A percentile compares a stretch with the other conserved stretches of the same genome.
Evolutionary conservation across 1,284 basidiomycete genomes (phyloP).

Genomic region (Sporisorium reilianum): DNA sequence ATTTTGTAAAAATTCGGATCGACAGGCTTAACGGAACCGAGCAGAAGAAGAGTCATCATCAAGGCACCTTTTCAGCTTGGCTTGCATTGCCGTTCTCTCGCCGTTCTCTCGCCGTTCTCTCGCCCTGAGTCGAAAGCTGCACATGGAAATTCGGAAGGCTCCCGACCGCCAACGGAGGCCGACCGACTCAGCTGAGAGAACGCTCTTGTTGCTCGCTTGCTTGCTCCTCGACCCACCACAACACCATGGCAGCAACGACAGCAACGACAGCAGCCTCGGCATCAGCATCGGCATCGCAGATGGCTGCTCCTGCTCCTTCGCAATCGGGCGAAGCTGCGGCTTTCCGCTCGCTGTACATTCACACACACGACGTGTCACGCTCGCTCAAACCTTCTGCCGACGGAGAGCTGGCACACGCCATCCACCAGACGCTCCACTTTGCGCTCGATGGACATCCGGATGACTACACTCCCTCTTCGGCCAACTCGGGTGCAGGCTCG

Average conservation of each 20-base stretch:
- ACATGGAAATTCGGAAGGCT: background rate
- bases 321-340: background rate
- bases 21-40: conserved; percentile 21
- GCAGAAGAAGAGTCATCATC: background rate
- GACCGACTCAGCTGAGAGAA: background rate
- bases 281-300: conserved; percentile 2
- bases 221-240: background rate
- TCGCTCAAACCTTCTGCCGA: conserved; percentile 59
- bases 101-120: too few relatives aligned
- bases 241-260: background rate
- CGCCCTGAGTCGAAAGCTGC: background rate
- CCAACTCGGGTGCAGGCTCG: conserved; percentile 24
- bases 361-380: conserved; percentile 62
- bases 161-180: background rate
- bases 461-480: conserved; percentile 41
- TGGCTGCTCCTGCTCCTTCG: background rate
- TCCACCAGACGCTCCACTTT: conserved; percentile 65
- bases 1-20: background rate
- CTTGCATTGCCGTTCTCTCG: conserved; percentile 25
- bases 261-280: background rate
- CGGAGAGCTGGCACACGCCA: conserved; percentile 60
- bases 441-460: conserved; percentile 61
- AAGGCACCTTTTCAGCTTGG: conserved; percentile 1
- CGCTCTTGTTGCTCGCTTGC: background rate
- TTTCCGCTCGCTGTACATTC: conserved; percentile 52